Evolutionary conservation across 495 filamentous ascomycete genomes (phyloP).

Genomic region (Hapsidospora chrysogenum): DNA sequence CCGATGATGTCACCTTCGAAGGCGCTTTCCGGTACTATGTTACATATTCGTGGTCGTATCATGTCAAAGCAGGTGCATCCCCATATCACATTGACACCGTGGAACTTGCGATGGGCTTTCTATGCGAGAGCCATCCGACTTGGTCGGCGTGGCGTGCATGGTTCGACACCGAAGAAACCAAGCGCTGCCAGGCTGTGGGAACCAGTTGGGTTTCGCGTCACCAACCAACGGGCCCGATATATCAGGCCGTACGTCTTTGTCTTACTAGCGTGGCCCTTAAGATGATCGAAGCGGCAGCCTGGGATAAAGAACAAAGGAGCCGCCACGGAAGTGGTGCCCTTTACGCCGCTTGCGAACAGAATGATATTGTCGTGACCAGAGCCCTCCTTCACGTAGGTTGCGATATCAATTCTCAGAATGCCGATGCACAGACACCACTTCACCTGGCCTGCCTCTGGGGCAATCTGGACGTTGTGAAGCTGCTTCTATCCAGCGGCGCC

Average conservation of each 20-base stretch:
- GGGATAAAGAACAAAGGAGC: neutral
- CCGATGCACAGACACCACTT: slow-evolving; percentile 4
- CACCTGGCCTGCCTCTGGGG: slow-evolving; percentile 4
- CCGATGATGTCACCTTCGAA: neutral
- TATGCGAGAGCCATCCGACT: slow-evolving; percentile 1
- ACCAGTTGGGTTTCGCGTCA: neutral
- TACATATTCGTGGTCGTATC: slow-evolving; percentile 5
- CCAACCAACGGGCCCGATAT: slow-evolving; percentile 3
- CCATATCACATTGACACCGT: no score
- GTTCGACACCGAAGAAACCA: slow-evolving; percentile 4
- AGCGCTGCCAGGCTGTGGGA: neutral
- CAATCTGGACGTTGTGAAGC: slow-evolving; percentile 2
- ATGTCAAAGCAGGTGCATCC: no score
- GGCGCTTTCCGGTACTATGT: slow-evolving; percentile 7
- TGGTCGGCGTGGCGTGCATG: slow-evolving; percentile 9
- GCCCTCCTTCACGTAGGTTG: slow-evolving; percentile 4
- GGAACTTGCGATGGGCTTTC: slow-evolving; percentile 4
- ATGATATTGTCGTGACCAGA: neutral
- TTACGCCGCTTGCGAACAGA: neutral
- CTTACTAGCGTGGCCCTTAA: neutral
- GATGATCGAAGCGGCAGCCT: neutral
- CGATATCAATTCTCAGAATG: slow-evolving; percentile 3
- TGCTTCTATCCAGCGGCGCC: slow-evolving; percentile 5
- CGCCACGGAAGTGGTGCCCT: neutral
- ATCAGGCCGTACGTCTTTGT: slow-evolving; percentile 5